Percentiles rank a stretch among this genome's conserved stretches.
Evolutionary conservation across 306 rosid genomes (phyloP).

Genomic region (Cercis canadensis): DNA sequence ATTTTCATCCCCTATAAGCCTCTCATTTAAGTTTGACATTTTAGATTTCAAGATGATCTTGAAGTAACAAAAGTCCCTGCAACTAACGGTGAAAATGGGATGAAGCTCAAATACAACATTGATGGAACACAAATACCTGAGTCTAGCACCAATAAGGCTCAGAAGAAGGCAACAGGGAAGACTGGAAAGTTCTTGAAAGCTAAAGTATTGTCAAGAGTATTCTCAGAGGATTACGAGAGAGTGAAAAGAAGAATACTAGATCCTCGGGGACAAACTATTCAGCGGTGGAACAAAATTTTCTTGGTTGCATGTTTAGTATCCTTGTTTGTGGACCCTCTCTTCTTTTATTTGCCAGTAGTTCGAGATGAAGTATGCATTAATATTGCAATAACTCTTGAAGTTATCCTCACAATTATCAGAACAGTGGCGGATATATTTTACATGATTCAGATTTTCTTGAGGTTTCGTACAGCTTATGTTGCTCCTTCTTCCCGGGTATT

Average conservation of each 20-base stretch:
- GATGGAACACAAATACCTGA: slow-evolving; percentile 52
- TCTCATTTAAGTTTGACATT: slow-evolving; percentile 27
- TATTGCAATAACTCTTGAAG: slow-evolving; percentile 44
- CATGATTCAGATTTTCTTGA: slow-evolving; percentile 48
- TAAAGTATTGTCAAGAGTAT: slow-evolving; percentile 56
- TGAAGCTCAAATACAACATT: slow-evolving; percentile 54
- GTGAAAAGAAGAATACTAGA: slow-evolving; percentile 50
- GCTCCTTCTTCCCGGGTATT: slow-evolving; percentile 67
- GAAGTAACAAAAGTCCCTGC: slow-evolving; percentile 32
- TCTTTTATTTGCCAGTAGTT: slow-evolving; percentile 53
- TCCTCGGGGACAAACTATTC: slow-evolving; percentile 55
- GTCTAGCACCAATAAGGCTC: slow-evolving; percentile 39
- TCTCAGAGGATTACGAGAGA: slow-evolving; percentile 62
- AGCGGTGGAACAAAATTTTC: slow-evolving; percentile 59
- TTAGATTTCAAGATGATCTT: slow-evolving; percentile 55
- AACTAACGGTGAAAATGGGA: slow-evolving; percentile 25
- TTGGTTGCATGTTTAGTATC: slow-evolving; percentile 53
- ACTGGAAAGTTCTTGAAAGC: slow-evolving; percentile 45
- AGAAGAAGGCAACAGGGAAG: slow-evolving; percentile 41
- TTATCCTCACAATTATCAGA: slow-evolving; percentile 52
- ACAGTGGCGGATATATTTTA: slow-evolving; percentile 51
- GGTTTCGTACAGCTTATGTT: slow-evolving; percentile 60
- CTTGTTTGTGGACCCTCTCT: slow-evolving; percentile 62
- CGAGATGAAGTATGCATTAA: slow-evolving; percentile 51
- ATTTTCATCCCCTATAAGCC: background rate